A percentile compares a stretch with the other conserved stretches of the same genome.
These are phyloP conservation scores for Vitis rotundifolia DNA, from an alignment of 164 flowering plant species.

Conservation along the genomic window DNA sequence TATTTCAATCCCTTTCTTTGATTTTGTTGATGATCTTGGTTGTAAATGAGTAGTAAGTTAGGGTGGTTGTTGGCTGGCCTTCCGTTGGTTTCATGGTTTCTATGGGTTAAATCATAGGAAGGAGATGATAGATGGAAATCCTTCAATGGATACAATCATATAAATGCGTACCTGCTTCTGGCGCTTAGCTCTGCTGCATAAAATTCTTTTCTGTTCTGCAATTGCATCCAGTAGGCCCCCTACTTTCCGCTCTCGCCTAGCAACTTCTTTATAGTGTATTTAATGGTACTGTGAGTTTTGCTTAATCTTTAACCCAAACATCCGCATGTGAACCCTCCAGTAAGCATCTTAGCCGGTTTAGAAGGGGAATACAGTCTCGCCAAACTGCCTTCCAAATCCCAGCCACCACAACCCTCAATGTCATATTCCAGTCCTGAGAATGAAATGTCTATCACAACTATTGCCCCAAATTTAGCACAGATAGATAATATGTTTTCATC, in stretches of 20 bases:
- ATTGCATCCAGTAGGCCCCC: conserved; percentile 44
- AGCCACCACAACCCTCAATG: conserved; percentile 43
- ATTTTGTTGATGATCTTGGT: too few relatives aligned
- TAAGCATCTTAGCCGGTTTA: conserved; percentile 63
- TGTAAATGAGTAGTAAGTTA: too few relatives aligned
- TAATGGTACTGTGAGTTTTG: conserved; percentile 83
- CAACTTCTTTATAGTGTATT: conserved; percentile 77
- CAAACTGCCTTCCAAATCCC: conserved; percentile 64
- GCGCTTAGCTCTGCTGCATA: conserved; percentile 46
- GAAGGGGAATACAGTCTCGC: conserved; percentile 36
- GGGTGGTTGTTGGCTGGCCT: too few relatives aligned
- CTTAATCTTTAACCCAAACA: conserved; percentile 70
- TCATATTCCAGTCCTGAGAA: conserved; percentile 85
- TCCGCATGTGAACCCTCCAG: conserved; percentile 77
- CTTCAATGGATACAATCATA: too few relatives aligned
- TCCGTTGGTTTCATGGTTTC: too few relatives aligned
- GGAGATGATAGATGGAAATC: too few relatives aligned
- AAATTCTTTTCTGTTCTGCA: conserved; percentile 40
- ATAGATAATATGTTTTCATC: conserved; percentile 51
- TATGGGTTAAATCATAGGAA: too few relatives aligned
- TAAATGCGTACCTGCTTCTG: conserved; percentile 63
- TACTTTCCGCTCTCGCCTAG: conserved; percentile 51
- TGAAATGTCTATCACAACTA: conserved; percentile 82
- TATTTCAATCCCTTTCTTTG: too few relatives aligned
- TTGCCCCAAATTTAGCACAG: conserved; percentile 78